Conservation (phyloP, 768 basidiomycete genomes). For the Tulasnella sp. region DNA sequence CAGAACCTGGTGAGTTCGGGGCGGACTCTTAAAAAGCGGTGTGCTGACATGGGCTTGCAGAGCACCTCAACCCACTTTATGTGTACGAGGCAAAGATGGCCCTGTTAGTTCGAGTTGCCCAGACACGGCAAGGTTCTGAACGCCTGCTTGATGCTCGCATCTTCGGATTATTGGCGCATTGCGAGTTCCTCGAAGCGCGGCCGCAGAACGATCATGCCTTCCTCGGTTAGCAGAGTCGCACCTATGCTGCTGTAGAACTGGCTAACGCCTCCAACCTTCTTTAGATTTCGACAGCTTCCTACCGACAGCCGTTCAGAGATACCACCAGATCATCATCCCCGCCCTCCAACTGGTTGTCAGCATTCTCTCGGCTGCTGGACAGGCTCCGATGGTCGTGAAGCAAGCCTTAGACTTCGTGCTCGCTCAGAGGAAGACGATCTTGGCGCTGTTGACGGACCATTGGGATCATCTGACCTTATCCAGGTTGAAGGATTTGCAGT, state of each 20-base stretch:
- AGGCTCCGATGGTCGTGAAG: slow-evolving; percentile 53
- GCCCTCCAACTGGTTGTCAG: slow-evolving; percentile 71
- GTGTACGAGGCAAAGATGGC: slow-evolving; percentile 95
- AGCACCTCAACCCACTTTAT: slow-evolving; percentile 81
- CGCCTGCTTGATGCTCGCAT: slow-evolving; percentile 67
- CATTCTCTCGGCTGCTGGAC: slow-evolving; percentile 65
- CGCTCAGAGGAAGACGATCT: slow-evolving; percentile 71
- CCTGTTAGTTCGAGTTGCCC: slow-evolving; percentile 71
- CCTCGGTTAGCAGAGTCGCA: slow-evolving; percentile 40
- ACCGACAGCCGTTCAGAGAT: slow-evolving; percentile 75
- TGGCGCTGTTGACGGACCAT: slow-evolving; percentile 71
- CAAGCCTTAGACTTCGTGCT: slow-evolving; percentile 79
- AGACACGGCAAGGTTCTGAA: slow-evolving; percentile 75
- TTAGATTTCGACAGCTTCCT: slow-evolving; percentile 78
- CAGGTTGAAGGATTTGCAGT: slow-evolving; percentile 65
- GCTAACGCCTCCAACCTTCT: not conserved
- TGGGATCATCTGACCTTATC: slow-evolving; percentile 48
- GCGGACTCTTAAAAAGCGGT: too few relatives aligned
- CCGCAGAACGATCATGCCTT: slow-evolving; percentile 76
- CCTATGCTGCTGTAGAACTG: not conserved
- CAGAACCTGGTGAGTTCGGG: slow-evolving; percentile 63
- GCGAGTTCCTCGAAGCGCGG: slow-evolving; percentile 76
- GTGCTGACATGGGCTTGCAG: slow-evolving; percentile 41
- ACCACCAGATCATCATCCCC: slow-evolving; percentile 84
- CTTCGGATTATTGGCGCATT: slow-evolving; percentile 62